phyloP scores from a whole-genome alignment of 2,329 filamentous ascomycete species.

The Pyrenophora graminea region DNA sequence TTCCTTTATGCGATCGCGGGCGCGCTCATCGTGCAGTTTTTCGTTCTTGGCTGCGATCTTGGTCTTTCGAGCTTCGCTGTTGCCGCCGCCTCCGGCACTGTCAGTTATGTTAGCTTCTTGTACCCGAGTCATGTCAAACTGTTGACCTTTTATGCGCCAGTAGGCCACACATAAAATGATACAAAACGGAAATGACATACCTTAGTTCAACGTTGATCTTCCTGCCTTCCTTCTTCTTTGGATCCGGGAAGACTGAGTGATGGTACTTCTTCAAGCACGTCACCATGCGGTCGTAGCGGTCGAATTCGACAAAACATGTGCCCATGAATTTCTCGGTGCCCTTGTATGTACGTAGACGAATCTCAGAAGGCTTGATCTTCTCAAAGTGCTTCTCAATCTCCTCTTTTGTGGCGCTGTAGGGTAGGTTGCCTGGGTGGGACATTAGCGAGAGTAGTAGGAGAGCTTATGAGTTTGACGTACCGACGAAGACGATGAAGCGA shows the following conservation, averaged over 20 bases:
- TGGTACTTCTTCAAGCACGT: conserved; percentile 90
- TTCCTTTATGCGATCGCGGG: conserved; percentile 55
- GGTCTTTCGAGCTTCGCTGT: conserved; percentile 69
- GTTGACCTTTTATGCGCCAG: not conserved
- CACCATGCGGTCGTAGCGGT: conserved; percentile 85
- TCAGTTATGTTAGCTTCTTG: conserved; percentile 12
- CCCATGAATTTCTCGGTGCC: conserved; percentile 45
- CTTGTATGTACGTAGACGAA: conserved; percentile 59
- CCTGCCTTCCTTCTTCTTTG: conserved; percentile 61
- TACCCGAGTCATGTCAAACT: not conserved
- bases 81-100: conserved; percentile 83
- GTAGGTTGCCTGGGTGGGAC: conserved; percentile 72
- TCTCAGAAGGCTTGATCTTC: conserved; percentile 68
- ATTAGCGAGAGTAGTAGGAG: conserved; percentile 3
- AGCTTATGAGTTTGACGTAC: conserved; percentile 44
- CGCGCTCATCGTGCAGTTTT: conserved; percentile 74
- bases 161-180: not conserved
- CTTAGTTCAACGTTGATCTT: conserved; percentile 94
- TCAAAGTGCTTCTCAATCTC: conserved; percentile 76
- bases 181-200: conserved; percentile 46
- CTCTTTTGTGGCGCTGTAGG: conserved; percentile 75
- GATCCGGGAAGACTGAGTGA: conserved; percentile 74
- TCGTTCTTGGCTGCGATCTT: conserved; percentile 86
- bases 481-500: conserved; percentile 79
- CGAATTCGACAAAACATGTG: conserved; percentile 75